Base-by-base conservation (phyloP, 2,329 filamentous ascomycete genomes). In the Epicoccum nigrum region DNA sequence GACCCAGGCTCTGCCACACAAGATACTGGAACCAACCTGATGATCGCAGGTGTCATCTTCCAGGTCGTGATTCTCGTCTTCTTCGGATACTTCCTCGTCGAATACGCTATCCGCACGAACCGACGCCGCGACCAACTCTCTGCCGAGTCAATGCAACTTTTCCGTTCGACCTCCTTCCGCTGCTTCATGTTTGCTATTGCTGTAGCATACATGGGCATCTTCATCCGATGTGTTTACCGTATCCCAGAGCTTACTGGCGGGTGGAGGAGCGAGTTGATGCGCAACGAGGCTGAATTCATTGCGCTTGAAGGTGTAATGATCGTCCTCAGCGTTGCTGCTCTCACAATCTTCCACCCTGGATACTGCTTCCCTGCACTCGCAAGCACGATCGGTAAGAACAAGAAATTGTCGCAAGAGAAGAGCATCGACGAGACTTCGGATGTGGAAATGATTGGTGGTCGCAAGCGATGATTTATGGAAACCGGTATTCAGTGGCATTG, bases 21-120 rank as follows among this genome's bases (percentile, higher is more conserved):
- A n/a, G 69, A 80, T 30, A 63, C 75, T 1, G 82, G 83, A 4
- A 79, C 81, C 44, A 69, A 83, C 55, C 76, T 85, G 49, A 84
- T 85, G 70, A 79, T 85, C 42, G 77, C 82, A 0, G 83, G 83
- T 60, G 78, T 86, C 33, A 75, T 78, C 2, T 78, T 81, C 54
- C 83, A 86, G 65, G 82, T 86, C 19, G 75, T 76, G 6, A 79
- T 81, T 0, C 68, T 83, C 31, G 65, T 77, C 7, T 73, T 79
- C 57, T 84, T 83, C 58, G 73, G 76, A 5, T 56, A 61, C 32
- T 64, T 78, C 20, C 70, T 74, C 3, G 56, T 46, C 27, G 75
- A 78, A 35, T 79, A 73, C 53, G 47, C 60, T 7, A 16, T 71
- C 34, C 63, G 69, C 25, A 70, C 68, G 1, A 61, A 67, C 58